phyloP scores from a whole-genome alignment of 768 basidiomycete genomes.

The Amanita phalloides region DNA sequence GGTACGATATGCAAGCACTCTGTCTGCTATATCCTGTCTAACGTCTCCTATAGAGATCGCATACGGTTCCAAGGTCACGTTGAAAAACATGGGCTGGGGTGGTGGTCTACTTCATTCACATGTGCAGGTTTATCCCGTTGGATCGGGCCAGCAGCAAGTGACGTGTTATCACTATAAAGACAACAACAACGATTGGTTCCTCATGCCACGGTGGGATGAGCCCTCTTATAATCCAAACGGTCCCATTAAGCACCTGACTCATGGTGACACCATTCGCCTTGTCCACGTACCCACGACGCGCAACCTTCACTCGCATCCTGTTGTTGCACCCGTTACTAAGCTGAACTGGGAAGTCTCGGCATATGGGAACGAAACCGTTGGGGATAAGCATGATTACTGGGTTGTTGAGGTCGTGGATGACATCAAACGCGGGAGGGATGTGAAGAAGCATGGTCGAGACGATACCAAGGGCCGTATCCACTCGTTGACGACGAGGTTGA shows the following conservation, averaged over 20 bases:
- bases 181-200: conserved; percentile 86
- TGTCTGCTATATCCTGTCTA: neutral
- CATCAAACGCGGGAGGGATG: conserved; percentile 46
- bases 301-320: conserved; percentile 85
- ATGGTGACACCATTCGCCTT: conserved; percentile 76
- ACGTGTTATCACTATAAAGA: conserved; percentile 99
- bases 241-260: conserved; percentile 56
- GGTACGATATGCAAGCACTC: conserved; percentile 29
- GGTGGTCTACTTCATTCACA: conserved; percentile 96
- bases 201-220: conserved; percentile 78
- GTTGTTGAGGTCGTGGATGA: conserved; percentile 91
- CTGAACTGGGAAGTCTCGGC: conserved; percentile 87
- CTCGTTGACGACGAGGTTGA: conserved; percentile 81
- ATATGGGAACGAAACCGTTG: conserved; percentile 85
- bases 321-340: conserved; percentile 85
- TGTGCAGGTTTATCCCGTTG: conserved; percentile 87
- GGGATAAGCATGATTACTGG: conserved; percentile 89
- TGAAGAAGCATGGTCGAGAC: conserved; percentile 2
- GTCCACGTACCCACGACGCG: conserved; percentile 75
- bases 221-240: conserved; percentile 53
- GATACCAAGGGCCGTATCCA: conserved; percentile 39
- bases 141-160: conserved; percentile 90
- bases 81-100: conserved; percentile 98
- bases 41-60: conserved; percentile 56
- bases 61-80: conserved; percentile 79